Evolutionary conservation across 2,329 filamentous ascomycete genomes (phyloP).

Genomic region (Penicillium polonicum): DNA sequence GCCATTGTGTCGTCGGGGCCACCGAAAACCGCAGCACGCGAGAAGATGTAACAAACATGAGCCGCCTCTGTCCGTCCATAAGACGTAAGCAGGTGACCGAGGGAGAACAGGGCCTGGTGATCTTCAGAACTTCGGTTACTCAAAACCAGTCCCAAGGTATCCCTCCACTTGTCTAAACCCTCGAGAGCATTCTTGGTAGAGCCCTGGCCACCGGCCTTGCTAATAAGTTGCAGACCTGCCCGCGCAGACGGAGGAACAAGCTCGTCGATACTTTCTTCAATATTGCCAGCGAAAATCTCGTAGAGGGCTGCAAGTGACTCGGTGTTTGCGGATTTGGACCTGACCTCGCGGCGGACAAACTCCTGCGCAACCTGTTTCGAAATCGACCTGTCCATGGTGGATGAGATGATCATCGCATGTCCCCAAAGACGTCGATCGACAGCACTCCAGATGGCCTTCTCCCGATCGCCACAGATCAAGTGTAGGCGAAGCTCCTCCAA

Average conservation of each 20-base stretch:
- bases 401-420: conserved; percentile 90
- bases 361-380: conserved; percentile 95
- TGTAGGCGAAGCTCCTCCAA: conserved; percentile 71
- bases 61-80: conserved; percentile 90
- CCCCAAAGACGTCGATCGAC: conserved; percentile 94
- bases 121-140: conserved; percentile 86
- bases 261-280: conserved; percentile 92
- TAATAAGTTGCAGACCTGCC: conserved; percentile 87
- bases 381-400: conserved; percentile 66
- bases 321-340: conserved; percentile 73
- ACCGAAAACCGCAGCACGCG: conserved; percentile 69
- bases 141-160: conserved; percentile 80
- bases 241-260: conserved; percentile 90
- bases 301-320: conserved; percentile 90
- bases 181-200: conserved; percentile 71
- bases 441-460: conserved; percentile 89
- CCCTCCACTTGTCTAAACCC: conserved; percentile 89
- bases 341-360: conserved; percentile 93
- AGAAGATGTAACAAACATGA: conserved; percentile 91
- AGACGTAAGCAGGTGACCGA: conserved; percentile 77
- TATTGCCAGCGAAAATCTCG: conserved; percentile 88
- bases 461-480: conserved; percentile 76
- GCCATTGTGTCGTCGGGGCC: conserved; percentile 78
- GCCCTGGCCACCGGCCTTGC: conserved; percentile 62
- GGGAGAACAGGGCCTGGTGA: conserved; percentile 69